A percentile compares a stretch with the other conserved stretches of the same genome.
phyloP scores from a whole-genome alignment of 768 basidiomycete genomes.

The Clitopilus passeckerianus region DNA sequence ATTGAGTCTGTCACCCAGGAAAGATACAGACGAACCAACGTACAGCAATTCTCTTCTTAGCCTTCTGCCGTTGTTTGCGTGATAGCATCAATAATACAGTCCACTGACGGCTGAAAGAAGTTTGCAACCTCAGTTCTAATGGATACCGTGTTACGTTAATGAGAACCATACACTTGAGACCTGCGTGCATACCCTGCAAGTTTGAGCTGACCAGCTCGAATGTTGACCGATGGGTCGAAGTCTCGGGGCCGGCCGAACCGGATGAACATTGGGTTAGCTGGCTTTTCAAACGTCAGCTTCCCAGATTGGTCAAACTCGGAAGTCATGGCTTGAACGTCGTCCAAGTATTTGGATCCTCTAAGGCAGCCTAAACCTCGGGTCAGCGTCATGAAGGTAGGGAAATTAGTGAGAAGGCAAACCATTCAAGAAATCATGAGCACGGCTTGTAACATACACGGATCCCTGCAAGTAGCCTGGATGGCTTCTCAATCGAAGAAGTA shows the following conservation, averaged over 20 bases:
- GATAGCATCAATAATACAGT: slow-evolving; percentile 12
- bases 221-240: slow-evolving; percentile 25
- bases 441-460: slow-evolving; percentile 33
- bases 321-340: slow-evolving; percentile 31
- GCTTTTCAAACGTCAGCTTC: slow-evolving; percentile 30
- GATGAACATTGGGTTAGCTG: slow-evolving; percentile 30
- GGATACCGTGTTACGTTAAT: no score
- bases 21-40: background rate
- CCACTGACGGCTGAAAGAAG: slow-evolving; percentile 16
- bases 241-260: slow-evolving; percentile 33
- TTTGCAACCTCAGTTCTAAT: slow-evolving; percentile 11
- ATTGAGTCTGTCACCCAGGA: background rate
- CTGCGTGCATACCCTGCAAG: slow-evolving; percentile 15
- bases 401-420: slow-evolving; percentile 15
- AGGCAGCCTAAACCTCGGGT: slow-evolving; percentile 22
- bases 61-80: background rate
- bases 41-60: slow-evolving; percentile 12
- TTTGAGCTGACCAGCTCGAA: slow-evolving; percentile 34
- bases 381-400: background rate
- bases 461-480: slow-evolving; percentile 32
- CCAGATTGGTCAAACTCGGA: slow-evolving; percentile 33
- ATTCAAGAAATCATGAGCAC: slow-evolving; percentile 25
- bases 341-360: slow-evolving; percentile 26
- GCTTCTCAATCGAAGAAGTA: background rate
- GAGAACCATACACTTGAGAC: background rate